These are phyloP conservation scores for Teunomyces atbi DNA, from an alignment of 805 yeast genomes.

Conservation along the genomic window DNA sequence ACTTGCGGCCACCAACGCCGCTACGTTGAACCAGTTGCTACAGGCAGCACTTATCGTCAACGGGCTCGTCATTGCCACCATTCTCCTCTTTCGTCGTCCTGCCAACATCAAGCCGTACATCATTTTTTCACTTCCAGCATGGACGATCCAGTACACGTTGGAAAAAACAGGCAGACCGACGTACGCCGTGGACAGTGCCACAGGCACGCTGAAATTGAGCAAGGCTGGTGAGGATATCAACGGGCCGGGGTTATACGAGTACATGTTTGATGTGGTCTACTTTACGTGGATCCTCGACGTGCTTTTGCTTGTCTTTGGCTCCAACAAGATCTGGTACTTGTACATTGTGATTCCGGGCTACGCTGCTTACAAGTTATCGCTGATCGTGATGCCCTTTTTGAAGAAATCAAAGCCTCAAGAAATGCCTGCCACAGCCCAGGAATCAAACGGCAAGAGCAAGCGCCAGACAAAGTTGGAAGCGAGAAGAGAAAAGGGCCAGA, in stretches of 20 bases:
- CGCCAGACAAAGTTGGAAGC: slow-evolving; percentile 28
- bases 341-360: slow-evolving; percentile 51
- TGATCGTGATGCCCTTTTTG: slow-evolving; percentile 26
- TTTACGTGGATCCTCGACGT: slow-evolving; percentile 59
- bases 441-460: slow-evolving; percentile 18
- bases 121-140: slow-evolving; percentile 35
- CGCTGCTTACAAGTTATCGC: slow-evolving; percentile 47
- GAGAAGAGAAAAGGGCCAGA: slow-evolving; percentile 26
- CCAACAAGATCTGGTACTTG: slow-evolving; percentile 60
- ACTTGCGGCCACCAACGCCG: slow-evolving; percentile 42
- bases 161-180: slow-evolving; percentile 64
- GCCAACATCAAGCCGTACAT: slow-evolving; percentile 38
- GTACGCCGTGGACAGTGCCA: slow-evolving; percentile 37
- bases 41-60: slow-evolving; percentile 35
- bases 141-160: slow-evolving; percentile 48
- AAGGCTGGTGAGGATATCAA: slow-evolving; percentile 60
- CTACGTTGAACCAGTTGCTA: slow-evolving; percentile 40
- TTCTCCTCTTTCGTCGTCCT: slow-evolving; percentile 40
- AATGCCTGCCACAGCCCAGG: background rate
- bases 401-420: slow-evolving; percentile 7
- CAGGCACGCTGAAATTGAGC: slow-evolving; percentile 36
- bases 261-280: slow-evolving; percentile 68
- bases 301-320: slow-evolving; percentile 52
- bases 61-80: slow-evolving; percentile 34
- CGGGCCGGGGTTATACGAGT: slow-evolving; percentile 67